Base-by-base conservation (phyloP, 2,329 filamentous ascomycete genomes). In the Colletotrichum chrysophilum region DNA sequence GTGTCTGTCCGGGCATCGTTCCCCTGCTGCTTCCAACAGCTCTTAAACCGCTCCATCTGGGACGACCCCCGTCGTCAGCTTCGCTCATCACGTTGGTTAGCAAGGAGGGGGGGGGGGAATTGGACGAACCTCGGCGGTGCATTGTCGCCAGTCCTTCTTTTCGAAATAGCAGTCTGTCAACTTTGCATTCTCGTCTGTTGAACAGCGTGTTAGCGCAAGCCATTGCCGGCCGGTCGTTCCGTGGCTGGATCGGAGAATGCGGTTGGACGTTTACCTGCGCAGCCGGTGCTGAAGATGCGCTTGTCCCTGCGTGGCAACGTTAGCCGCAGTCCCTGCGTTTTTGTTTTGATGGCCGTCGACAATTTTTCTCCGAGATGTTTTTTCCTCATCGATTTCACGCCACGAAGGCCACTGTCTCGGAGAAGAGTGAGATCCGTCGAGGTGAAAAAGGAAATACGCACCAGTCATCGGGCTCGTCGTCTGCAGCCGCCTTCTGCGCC, bases 391-490 rank as follows among this genome's bases (percentile, higher is more conserved):
- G 9, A 16, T 13, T 16, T 26, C n/a, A 7, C 36, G 13, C 55
- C 28, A n/a, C 30, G 36, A 58, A 32, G 30, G 26, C 13, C 64
- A n/a, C 18, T 32, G 13, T 34, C 28, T 38, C 14, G 26, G 38
- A 28, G n/a, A 62, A 36, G 4, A 2, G 30, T 62, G 26, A 56
- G 16, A 66, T 48, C 52, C 26, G 3, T 36, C 12, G 30, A 52
- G 43, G 67, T 38, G 21, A 48, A 38, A 32, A 30, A 18, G 43
- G 56, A 64, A 21, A 38, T 55, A 80, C 91, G 85, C 88, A 98
- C 97, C 96, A 98, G 76, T 98, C 96, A 89, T 98, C 97, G 5
- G 95, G 95, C 85, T 98, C 96, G 85, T 98, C 96, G 74, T 96
- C 94, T 48, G 93, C 91, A 0, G 56, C 30, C 7, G 83, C 82